Base-by-base conservation (phyloP, 495 filamentous ascomycete genomes). In the Penicillium ucsense region DNA sequence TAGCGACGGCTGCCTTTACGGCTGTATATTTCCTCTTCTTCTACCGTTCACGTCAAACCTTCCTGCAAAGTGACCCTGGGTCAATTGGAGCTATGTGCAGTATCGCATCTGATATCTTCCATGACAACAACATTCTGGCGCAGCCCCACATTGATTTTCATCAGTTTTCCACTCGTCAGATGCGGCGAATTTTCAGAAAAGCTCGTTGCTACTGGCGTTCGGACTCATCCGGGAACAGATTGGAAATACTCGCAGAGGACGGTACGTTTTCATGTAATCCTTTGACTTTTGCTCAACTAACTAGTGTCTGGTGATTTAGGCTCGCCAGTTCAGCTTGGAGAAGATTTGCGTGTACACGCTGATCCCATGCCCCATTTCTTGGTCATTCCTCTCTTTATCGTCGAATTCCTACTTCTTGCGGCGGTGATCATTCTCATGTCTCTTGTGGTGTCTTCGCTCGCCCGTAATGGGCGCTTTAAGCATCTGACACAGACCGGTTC, bases 11-110 rank as follows among this genome's bases (percentile, higher is more conserved):
- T 7, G 47, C 46, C 1, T 11, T 67, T 8, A 58, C 63, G 9
- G 48, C 56, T 1, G 5, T 69, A 5, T 54, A 55, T 41, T 53
- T 71, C 10, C 38, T 68, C 12, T 63, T 55, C 12, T 46, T 62
- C 34, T 68, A 68, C 45, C 58, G 56, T 9, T 55, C 46, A 1
- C 64, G 67, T 0, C 48, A 56, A 6, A 64, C 66, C 29, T 66
- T 71, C 35, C 56, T 71, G 0, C 57, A 67, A 40, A 63, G 64
- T 38, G 67, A 71, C 29, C 67, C 67, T 3, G 61, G 67, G 6
- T 68, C 67, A 1, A 67, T 71, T 35, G 61, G 64, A 6, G 67
- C 67, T 33, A 69, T 71, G 67, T 71, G 65, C 35, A 69, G 65
- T 49, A 65, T 71, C 34, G 51, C 64, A 2, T 62, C 62, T n/a